Evolutionary conservation across 306 rosid species (phyloP), one percentile per base, ranked within the genome.

Genomic region (Castanea mollissima): DNA sequence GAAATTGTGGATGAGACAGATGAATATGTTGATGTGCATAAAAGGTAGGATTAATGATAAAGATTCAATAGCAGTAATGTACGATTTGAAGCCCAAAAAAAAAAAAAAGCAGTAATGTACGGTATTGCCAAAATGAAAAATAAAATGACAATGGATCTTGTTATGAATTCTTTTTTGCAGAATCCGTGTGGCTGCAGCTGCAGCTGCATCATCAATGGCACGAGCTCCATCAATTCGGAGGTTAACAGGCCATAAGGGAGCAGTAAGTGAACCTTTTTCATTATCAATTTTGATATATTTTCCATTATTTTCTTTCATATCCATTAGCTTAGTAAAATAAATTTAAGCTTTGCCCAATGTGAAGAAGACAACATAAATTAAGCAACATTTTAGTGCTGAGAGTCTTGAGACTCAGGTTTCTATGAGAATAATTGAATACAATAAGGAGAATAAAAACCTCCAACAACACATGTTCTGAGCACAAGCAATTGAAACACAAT

Each of bases 1-100:
- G 98, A 95, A 83, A 95, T 95, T 85, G 96, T 95, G 77, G 99
- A 95, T 65, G 99, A 95, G 87, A 95, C 98, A 5, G 99, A 95
- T 82, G 98, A 90, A 76, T 95, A 89, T 79, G 98, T 93, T 78
- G 99, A 95, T 83, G 99, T 95, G 20, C 99, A 96, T 83, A 96
- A 93, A 86, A 91, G 98, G 98, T 96, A 83, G 73, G 60, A 73
- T 54, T 19, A 51, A 55, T 31, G 80, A 41, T 34, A 44, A 27
- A 83, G 73, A 60, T 69, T 56, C 59, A 44, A 65, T 54, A 81
- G 9, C 19, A 20, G 25, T 55, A 62, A 34, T 35, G 63, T 49
- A 83, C 46, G 19, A 31, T 41, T 74, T 12, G 46, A 41, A 41
- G 46, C 46, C 46, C 0, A 5, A 34, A 34, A 6, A 38, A 38